Evolutionary conservation across 2,329 filamentous ascomycete species (phyloP).

Genomic region (Xylariaceae sp.): DNA sequence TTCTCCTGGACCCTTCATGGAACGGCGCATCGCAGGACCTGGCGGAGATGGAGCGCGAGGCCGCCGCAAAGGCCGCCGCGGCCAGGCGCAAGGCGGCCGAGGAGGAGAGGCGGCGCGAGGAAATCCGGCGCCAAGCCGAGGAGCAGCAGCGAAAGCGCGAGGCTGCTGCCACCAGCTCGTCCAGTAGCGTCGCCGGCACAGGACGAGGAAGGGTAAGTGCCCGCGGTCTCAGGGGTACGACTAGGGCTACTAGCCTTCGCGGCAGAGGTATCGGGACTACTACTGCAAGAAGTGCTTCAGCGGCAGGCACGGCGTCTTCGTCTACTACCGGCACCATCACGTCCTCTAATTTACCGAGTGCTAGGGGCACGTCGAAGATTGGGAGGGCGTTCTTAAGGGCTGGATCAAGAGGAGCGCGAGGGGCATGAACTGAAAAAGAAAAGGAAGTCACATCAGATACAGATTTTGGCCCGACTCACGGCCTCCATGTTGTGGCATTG

Average conservation of each 20-base stretch:
- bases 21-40: slow-evolving; percentile 83
- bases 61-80: slow-evolving; percentile 65
- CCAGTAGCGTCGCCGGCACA: slow-evolving; percentile 3
- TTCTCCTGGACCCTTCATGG: slow-evolving; percentile 85
- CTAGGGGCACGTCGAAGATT: slow-evolving; percentile 38
- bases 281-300: slow-evolving; percentile 28
- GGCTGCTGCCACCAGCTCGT: slow-evolving; percentile 28
- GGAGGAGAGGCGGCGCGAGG: slow-evolving; percentile 71
- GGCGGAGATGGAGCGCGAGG: slow-evolving; percentile 79
- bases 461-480: background rate
- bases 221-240: slow-evolving; percentile 12
- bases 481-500: background rate
- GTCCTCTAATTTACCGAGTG: slow-evolving; percentile 27
- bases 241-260: slow-evolving; percentile 10
- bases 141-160: slow-evolving; percentile 48
- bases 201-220: slow-evolving; percentile 12
- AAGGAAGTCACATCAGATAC: background rate
- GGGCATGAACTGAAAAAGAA: slow-evolving; percentile 8
- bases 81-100: slow-evolving; percentile 72
- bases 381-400: slow-evolving; percentile 45
- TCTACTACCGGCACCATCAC: too few species aligned
- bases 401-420: slow-evolving; percentile 48
- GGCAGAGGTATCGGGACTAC: slow-evolving; percentile 12
- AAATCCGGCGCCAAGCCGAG: slow-evolving; percentile 59
- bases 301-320: slow-evolving; percentile 22